Percentiles rank a stretch among this genome's conserved stretches.
Evolutionary conservation across 768 basidiomycete genomes (phyloP).

Genomic region (Clathrus columnatus): DNA sequence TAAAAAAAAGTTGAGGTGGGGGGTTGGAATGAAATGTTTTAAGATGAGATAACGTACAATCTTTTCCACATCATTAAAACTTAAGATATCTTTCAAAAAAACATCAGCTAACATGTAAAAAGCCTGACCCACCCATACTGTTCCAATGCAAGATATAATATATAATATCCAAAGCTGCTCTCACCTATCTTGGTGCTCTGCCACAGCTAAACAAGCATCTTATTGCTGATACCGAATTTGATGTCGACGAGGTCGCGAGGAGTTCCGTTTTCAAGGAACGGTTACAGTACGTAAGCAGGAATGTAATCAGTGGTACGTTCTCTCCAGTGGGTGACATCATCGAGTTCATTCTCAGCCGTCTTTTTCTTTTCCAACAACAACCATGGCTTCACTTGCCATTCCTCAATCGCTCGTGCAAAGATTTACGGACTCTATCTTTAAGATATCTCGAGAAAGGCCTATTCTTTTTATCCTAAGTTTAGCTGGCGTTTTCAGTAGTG

Average conservation of each 20-base stretch:
- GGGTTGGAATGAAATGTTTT: neutral
- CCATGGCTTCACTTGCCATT: neutral
- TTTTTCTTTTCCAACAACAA: too few relatives aligned
- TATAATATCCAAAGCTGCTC: constrained; percentile 76
- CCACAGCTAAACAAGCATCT: constrained; percentile 52
- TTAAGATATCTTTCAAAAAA: constrained; percentile 61
- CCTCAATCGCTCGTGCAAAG: neutral
- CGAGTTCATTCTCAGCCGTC: too few relatives aligned
- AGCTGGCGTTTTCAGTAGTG: neutral
- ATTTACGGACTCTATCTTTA: neutral
- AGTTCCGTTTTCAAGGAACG: too few relatives aligned
- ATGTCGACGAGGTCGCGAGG: too few relatives aligned
- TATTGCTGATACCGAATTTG: too few relatives aligned
- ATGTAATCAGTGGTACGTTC: too few relatives aligned
- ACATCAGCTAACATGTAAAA: neutral
- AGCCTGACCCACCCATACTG: constrained; percentile 53
- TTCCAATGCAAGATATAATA: constrained; percentile 66
- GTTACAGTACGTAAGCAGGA: too few relatives aligned
- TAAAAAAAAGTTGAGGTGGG: neutral
- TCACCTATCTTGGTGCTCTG: constrained; percentile 44
- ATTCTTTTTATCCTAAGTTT: neutral
- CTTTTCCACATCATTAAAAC: constrained; percentile 99
- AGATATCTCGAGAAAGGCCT: neutral
- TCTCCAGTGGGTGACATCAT: too few relatives aligned
- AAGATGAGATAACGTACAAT: constrained; percentile 75